Conservation (phyloP, 169 alveolate genomes). For the Plasmodium fragile region DNA sequence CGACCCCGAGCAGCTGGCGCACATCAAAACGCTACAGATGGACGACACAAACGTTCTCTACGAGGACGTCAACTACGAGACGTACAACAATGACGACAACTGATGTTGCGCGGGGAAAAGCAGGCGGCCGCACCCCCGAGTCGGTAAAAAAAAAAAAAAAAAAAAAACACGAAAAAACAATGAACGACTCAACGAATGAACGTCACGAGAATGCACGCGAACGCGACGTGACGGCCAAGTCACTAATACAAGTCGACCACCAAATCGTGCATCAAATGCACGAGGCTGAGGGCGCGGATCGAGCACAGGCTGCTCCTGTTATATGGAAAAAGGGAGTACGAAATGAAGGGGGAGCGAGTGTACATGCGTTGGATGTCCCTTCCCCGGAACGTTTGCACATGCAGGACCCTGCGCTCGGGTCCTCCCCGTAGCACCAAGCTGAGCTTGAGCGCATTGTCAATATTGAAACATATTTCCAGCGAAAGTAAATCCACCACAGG, state of each 20-base stretch:
- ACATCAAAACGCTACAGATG: conserved; percentile 46
- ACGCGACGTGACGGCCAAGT: no score
- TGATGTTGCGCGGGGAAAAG: neutral
- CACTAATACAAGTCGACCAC: conserved; percentile 24
- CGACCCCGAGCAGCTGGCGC: neutral
- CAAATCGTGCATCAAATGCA: conserved; percentile 43
- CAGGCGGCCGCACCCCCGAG: neutral
- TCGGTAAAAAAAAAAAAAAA: no score
- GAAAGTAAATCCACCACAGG: conserved; percentile 21
- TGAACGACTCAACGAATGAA: neutral
- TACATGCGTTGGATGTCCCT: conserved; percentile 30
- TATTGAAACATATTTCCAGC: conserved; percentile 24
- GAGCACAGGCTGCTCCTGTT: conserved; percentile 22
- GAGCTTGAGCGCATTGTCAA: conserved; percentile 23
- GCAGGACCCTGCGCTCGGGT: neutral
- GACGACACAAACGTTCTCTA: conserved; percentile 60
- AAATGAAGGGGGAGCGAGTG: conserved; percentile 35
- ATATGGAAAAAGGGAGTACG: conserved; percentile 14
- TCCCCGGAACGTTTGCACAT: conserved; percentile 19
- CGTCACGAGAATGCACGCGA: no score
- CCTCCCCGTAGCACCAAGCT: conserved; percentile 5
- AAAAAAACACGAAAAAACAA: no score
- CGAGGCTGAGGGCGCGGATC: conserved; percentile 2
- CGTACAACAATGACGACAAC: conserved; percentile 51
- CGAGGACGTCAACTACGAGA: conserved; percentile 50